phyloP scores from a whole-genome alignment of 2,329 filamentous ascomycete genomes.

The Paraphaeosphaeria minitans region DNA sequence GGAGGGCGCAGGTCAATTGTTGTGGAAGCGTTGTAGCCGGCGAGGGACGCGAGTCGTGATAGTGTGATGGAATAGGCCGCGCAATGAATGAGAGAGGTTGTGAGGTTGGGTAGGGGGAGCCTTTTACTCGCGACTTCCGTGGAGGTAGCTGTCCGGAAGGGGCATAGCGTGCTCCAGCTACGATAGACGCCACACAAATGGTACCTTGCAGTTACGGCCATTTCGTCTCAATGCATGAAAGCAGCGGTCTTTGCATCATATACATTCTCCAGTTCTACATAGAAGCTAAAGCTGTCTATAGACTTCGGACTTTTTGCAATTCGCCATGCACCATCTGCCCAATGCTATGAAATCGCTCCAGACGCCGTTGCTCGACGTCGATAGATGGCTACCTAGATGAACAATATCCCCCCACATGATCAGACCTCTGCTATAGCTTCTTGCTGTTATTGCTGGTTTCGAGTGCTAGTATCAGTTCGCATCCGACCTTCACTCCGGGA shows the following conservation, averaged over 20 bases:
- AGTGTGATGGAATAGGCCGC: constrained; percentile 17
- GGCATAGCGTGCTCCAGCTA: constrained; percentile 2
- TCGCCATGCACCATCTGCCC: not conserved
- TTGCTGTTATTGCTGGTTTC: not conserved
- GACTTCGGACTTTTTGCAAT: not conserved
- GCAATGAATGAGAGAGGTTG: not conserved
- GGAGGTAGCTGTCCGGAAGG: not conserved
- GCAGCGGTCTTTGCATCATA: not conserved
- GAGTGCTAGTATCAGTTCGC: too few relatives aligned
- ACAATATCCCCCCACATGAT: not conserved
- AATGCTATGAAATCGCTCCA: not conserved
- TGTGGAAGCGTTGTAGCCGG: constrained; percentile 14
- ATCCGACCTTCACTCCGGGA: constrained; percentile 16
- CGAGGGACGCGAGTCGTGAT: constrained; percentile 17
- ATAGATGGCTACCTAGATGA: not conserved
- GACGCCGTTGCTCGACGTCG: constrained; percentile 5
- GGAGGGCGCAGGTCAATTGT: constrained; percentile 8
- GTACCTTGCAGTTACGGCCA: not conserved
- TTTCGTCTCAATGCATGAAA: not conserved
- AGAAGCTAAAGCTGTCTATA: not conserved
- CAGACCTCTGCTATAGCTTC: not conserved
- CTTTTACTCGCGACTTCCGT: not conserved
- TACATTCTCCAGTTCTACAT: not conserved
- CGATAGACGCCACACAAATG: constrained; percentile 9
- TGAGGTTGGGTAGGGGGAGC: constrained; percentile 13